Evolutionary conservation across 148 eudicot genomes (phyloP).

Genomic region (Rhododendron kiyosumense): DNA sequence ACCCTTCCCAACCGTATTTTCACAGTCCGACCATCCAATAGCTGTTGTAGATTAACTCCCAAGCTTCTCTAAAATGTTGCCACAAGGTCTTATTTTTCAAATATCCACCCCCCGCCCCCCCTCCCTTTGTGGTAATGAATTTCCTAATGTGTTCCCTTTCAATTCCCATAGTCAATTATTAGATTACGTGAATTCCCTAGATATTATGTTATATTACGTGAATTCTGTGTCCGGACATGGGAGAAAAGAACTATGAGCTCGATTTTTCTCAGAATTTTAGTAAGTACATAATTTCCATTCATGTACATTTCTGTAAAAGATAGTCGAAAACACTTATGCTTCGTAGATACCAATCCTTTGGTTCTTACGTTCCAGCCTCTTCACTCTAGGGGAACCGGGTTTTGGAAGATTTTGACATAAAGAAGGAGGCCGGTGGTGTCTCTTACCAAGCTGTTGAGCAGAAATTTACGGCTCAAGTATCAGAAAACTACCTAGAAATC

Average conservation of each 20-base stretch:
- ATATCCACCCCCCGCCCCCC: neutral
- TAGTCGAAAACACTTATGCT: neutral
- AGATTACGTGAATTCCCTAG: neutral
- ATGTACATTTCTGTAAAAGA: neutral
- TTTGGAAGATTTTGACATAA: slow-evolving; percentile 63
- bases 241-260: neutral
- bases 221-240: neutral
- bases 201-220: neutral
- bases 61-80: neutral
- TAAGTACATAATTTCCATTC: neutral
- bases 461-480: slow-evolving; percentile 44
- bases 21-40: neutral
- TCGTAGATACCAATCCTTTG: neutral
- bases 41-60: neutral
- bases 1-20: neutral
- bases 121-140: too few species aligned
- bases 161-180: neutral
- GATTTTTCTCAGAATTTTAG: neutral
- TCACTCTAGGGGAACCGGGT: slow-evolving; percentile 46
- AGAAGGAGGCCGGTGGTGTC: slow-evolving; percentile 49
- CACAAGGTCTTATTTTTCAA: neutral
- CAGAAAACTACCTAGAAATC: slow-evolving; percentile 66
- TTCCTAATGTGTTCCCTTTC: neutral
- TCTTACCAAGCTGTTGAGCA: slow-evolving; percentile 42
- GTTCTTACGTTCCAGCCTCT: slow-evolving; percentile 1